A percentile compares a stretch with the other conserved stretches of the same genome.
These are phyloP conservation scores for Tricholoma terreum DNA, from an alignment of 768 basidiomycete species.

Conservation along the genomic window DNA sequence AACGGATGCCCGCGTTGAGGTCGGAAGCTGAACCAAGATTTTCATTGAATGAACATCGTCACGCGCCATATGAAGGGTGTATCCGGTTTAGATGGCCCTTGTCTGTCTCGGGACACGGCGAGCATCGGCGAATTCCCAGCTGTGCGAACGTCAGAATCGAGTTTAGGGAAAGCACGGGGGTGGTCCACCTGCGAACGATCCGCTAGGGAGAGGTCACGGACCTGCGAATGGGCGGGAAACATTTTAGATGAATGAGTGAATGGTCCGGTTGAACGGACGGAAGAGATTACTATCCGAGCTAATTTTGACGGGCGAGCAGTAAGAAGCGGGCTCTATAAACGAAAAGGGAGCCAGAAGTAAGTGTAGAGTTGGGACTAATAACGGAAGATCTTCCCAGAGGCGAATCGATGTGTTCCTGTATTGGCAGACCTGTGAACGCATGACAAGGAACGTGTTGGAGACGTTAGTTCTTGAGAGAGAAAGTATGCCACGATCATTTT, in stretches of 20 bases:
- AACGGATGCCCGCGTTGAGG: background rate
- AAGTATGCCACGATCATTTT: conserved; percentile 34
- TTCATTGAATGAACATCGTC: background rate
- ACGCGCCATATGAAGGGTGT: background rate
- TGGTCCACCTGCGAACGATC: conserved; percentile 1
- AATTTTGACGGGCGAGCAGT: conserved; percentile 13
- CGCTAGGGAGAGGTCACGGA: background rate
- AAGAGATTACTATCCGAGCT: conserved; percentile 13
- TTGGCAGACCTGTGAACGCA: background rate
- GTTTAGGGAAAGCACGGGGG: background rate
- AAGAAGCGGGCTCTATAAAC: conserved; percentile 13
- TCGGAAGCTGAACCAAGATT: background rate
- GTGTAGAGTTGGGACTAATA: no score
- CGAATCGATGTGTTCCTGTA: conserved; percentile 12
- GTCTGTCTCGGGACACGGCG: background rate
- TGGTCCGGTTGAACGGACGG: background rate
- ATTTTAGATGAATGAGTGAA: background rate
- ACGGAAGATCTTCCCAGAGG: conserved; percentile 4
- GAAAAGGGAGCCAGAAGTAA: conserved; percentile 9
- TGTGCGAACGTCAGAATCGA: background rate
- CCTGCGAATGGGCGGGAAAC: background rate
- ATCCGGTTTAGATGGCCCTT: background rate
- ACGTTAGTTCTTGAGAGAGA: background rate
- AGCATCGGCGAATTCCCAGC: no score
- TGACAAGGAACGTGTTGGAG: conserved; percentile 7